A percentile compares a stretch with the other conserved stretches of the same genome.
Conservation (phyloP, 176 grass and related monocot species). For the Microstegium vimineum region DNA sequence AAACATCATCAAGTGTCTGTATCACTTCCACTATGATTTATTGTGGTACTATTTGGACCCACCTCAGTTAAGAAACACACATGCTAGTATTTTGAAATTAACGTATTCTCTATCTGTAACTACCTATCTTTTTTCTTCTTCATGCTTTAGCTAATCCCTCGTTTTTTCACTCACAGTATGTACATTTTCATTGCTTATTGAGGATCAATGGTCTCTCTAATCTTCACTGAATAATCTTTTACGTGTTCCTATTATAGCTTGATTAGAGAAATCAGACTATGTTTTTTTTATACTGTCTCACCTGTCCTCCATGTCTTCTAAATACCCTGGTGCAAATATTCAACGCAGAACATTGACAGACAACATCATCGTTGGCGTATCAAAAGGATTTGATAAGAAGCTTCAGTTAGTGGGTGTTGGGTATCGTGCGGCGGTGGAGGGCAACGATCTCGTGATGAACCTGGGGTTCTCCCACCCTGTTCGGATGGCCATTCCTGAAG, state of each 20-base stretch:
- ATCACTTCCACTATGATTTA: neutral
- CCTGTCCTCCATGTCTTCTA: neutral
- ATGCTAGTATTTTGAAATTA: neutral
- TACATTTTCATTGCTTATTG: neutral
- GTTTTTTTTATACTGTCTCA: neutral
- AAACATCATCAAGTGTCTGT: neutral
- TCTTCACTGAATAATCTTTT: neutral
- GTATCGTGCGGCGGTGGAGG: constrained; percentile 78
- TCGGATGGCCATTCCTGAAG: constrained; percentile 76
- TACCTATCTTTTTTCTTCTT: neutral
- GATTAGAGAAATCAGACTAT: constrained; percentile 4
- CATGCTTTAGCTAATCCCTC: neutral
- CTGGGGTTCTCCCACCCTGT: constrained; percentile 93
- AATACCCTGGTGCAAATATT: constrained; percentile 5
- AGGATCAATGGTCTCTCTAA: neutral
- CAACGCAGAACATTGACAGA: constrained; percentile 76
- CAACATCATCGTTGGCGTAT: constrained; percentile 90
- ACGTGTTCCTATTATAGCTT: neutral
- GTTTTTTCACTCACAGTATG: neutral
- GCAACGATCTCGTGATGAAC: constrained; percentile 82
- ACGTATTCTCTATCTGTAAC: neutral
- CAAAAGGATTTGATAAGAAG: constrained; percentile 90
- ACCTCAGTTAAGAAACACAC: neutral
- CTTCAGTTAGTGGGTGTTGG: constrained; percentile 88
- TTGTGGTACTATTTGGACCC: neutral